Conservation (phyloP, 495 filamentous ascomycete genomes). For the Aspergillus hancockii region DNA sequence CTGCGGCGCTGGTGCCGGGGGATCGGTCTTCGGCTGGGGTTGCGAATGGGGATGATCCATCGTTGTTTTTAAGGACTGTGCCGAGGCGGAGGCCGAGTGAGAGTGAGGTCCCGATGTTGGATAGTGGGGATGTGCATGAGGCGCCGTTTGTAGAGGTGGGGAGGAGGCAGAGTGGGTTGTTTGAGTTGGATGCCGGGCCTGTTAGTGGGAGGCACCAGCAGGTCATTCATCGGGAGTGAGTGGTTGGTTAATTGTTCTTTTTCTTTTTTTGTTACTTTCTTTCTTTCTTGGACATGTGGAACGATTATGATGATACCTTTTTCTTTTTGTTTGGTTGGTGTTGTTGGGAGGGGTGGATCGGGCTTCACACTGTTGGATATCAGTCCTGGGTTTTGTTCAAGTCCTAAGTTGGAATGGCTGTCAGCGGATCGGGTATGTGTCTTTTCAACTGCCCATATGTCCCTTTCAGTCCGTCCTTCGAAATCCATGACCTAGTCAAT, state of each 20-base stretch:
- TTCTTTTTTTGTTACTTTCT: not conserved
- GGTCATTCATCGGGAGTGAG: constrained; percentile 17
- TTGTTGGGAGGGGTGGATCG: not conserved
- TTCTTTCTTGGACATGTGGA: constrained; percentile 6
- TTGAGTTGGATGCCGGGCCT: constrained; percentile 26
- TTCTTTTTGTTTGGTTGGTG: not conserved
- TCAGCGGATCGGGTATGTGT: not conserved
- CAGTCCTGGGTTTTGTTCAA: not conserved
- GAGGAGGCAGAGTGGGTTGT: constrained; percentile 7
- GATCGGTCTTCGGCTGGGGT: not conserved
- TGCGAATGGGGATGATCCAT: not conserved
- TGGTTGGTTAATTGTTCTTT: constrained; percentile 5
- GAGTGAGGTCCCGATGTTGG: constrained; percentile 26
- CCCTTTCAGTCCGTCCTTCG: too few relatives aligned
- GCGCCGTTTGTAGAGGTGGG: constrained; percentile 13
- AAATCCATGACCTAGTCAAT: not conserved
- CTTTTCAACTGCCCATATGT: not conserved
- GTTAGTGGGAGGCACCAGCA: constrained; percentile 22
- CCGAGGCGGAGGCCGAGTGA: constrained; percentile 15
- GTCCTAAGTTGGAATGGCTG: not conserved
- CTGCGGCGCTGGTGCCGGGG: constrained; percentile 10
- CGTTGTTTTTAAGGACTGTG: constrained; percentile 14
- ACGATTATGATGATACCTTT: constrained; percentile 7
- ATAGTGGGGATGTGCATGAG: constrained; percentile 26
- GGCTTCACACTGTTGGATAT: too few relatives aligned